Conservation (phyloP, 1,139 yeast species). For the Insectozyma bohioensis region DNA sequence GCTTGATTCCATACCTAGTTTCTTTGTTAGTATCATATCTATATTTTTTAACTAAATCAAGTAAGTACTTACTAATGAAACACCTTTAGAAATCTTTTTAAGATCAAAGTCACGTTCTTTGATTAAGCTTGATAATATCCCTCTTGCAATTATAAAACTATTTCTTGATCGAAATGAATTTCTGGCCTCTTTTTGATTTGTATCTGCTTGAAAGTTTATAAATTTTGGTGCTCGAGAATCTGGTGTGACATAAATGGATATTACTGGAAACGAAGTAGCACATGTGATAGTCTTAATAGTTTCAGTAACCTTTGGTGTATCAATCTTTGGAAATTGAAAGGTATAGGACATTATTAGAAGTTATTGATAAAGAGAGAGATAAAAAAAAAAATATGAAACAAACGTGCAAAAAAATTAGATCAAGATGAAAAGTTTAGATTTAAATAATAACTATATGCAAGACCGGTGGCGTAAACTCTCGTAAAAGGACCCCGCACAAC, state of each 20-base stretch:
- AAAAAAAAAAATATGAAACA: slow-evolving; percentile 50
- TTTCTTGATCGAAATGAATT: slow-evolving; percentile 19
- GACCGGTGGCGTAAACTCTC: too few relatives aligned
- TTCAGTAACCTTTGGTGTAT: too few relatives aligned
- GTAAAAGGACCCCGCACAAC: not conserved
- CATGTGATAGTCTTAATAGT: slow-evolving; percentile 7
- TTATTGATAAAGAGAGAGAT: slow-evolving; percentile 63
- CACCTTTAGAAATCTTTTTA: slow-evolving; percentile 17
- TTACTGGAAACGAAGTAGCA: slow-evolving; percentile 6
- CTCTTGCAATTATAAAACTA: slow-evolving; percentile 22
- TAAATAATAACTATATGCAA: too few relatives aligned
- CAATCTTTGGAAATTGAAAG: slow-evolving; percentile 6
- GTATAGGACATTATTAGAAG: slow-evolving; percentile 2
- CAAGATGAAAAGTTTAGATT: slow-evolving; percentile 1
- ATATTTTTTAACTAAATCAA: not conserved
- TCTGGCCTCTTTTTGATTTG: not conserved
- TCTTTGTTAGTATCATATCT: slow-evolving; percentile 10
- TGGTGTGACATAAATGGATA: slow-evolving; percentile 7
- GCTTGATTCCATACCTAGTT: slow-evolving; percentile 22
- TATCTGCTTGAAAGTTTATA: not conserved
- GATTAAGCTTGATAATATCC: slow-evolving; percentile 15
- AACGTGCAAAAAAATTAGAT: not conserved
- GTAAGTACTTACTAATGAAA: slow-evolving; percentile 20
- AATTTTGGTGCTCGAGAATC: not conserved
- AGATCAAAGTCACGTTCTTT: slow-evolving; percentile 12